phyloP scores from a whole-genome alignment of 2,329 filamentous ascomycete species.

The Teratosphaeria viscida region DNA sequence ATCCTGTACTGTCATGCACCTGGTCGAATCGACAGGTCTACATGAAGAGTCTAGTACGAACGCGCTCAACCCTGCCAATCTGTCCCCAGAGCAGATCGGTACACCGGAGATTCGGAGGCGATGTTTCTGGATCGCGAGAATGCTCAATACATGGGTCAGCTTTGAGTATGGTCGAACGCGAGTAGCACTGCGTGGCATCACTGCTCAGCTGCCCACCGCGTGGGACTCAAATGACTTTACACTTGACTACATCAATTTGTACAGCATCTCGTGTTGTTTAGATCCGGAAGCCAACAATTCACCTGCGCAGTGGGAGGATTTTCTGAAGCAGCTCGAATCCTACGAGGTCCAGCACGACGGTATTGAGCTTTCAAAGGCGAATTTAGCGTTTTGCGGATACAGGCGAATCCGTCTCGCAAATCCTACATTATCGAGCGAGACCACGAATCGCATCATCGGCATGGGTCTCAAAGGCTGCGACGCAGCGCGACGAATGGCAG shows the following conservation, averaged over 20 bases:
- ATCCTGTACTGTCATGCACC: slow-evolving; percentile 47
- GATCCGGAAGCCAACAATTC: slow-evolving; percentile 36
- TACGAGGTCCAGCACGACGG: slow-evolving; percentile 22
- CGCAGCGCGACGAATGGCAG: slow-evolving; percentile 38
- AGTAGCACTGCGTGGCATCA: slow-evolving; percentile 39
- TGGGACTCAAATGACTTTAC: slow-evolving; percentile 33
- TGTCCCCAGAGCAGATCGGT: slow-evolving; percentile 11
- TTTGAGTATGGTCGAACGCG: slow-evolving; percentile 48
- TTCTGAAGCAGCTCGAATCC: slow-evolving; percentile 20
- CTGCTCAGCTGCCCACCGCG: slow-evolving; percentile 30
- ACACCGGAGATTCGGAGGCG: slow-evolving; percentile 19
- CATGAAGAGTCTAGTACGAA: slow-evolving; percentile 30
- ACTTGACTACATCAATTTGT: slow-evolving; percentile 41
- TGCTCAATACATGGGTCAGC: slow-evolving; percentile 50
- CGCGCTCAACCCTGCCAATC: slow-evolving; percentile 14
- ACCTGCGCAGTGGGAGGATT: slow-evolving; percentile 24
- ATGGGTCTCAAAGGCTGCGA: slow-evolving; percentile 37
- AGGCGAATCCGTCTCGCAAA: slow-evolving; percentile 44
- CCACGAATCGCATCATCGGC: slow-evolving; percentile 39
- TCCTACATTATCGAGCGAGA: slow-evolving; percentile 32
- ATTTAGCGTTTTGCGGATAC: slow-evolving; percentile 46
- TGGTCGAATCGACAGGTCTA: slow-evolving; percentile 44
- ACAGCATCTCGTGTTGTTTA: slow-evolving; percentile 44
- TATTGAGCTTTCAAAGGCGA: slow-evolving; percentile 37
- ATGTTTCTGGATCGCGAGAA: slow-evolving; percentile 41